Evolutionary conservation across 2,329 filamentous ascomycete species (phyloP).

Genomic region (Blumeria hordei): DNA sequence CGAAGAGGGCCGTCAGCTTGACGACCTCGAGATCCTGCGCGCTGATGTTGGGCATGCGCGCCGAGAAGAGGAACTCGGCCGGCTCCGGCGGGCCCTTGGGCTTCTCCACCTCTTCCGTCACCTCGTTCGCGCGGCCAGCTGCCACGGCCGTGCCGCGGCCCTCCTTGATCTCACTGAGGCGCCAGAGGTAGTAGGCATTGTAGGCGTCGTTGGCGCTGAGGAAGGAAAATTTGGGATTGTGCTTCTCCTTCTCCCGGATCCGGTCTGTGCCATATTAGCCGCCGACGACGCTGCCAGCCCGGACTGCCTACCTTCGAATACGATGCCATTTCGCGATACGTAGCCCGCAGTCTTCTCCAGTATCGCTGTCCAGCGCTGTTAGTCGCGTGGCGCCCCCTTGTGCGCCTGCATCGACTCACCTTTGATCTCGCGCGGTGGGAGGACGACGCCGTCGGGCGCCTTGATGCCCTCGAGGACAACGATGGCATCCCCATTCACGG

Average conservation of each 20-base stretch:
- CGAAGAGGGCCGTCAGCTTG: slow-evolving; percentile 65
- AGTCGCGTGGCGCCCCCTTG: slow-evolving; percentile 13
- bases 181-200: slow-evolving; percentile 74
- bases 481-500: slow-evolving; percentile 26
- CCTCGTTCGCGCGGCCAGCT: slow-evolving; percentile 47
- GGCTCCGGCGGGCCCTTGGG: slow-evolving; percentile 68
- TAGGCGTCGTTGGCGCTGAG: slow-evolving; percentile 61
- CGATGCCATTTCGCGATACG: slow-evolving; percentile 41
- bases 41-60: slow-evolving; percentile 91
- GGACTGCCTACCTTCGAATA: slow-evolving; percentile 27
- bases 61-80: slow-evolving; percentile 74
- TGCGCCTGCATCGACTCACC: slow-evolving; percentile 14
- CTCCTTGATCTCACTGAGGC: slow-evolving; percentile 60
- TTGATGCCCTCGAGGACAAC: slow-evolving; percentile 41
- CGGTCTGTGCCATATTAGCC: slow-evolving; percentile 27
- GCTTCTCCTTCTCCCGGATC: slow-evolving; percentile 62
- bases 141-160: slow-evolving; percentile 61
- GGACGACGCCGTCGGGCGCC: slow-evolving; percentile 58
- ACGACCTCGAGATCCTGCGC: slow-evolving; percentile 66
- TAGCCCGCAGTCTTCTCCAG: slow-evolving; percentile 93
- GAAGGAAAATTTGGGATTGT: slow-evolving; percentile 82
- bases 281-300: not conserved
- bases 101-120: slow-evolving; percentile 31
- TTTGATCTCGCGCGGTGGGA: slow-evolving; percentile 67
- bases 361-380: slow-evolving; percentile 23